Percentiles rank a stretch among this genome's conserved stretches.
Conservation (phyloP, 345 rosid genomes). For the Turnera subulata region DNA sequence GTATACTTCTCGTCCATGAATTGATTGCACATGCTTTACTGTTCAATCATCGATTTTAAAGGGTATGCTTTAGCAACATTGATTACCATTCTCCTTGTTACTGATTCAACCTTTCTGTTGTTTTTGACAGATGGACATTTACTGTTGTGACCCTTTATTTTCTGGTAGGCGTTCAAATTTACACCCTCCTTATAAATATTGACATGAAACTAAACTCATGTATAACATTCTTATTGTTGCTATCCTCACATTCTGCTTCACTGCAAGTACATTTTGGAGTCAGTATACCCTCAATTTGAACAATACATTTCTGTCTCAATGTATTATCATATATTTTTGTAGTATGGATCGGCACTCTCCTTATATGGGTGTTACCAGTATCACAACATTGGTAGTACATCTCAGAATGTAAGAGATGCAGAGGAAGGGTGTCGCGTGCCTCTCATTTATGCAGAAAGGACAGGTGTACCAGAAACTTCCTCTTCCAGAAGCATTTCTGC, state of each 20-base stretch:
- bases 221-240: neutral
- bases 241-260: neutral
- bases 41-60: neutral
- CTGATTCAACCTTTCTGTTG: slow-evolving; percentile 12
- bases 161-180: slow-evolving; percentile 43
- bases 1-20: no score
- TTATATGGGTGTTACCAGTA: slow-evolving; percentile 50
- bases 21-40: no score
- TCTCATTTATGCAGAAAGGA: slow-evolving; percentile 24
- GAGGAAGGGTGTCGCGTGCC: slow-evolving; percentile 43
- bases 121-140: slow-evolving; percentile 57
- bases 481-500: slow-evolving; percentile 23
- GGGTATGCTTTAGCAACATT: neutral
- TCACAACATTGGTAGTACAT: slow-evolving; percentile 21
- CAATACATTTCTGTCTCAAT: no score
- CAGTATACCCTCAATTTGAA: no score
- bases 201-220: neutral
- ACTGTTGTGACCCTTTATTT: slow-evolving; percentile 57
- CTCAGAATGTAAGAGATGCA: slow-evolving; percentile 29
- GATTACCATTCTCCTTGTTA: slow-evolving; percentile 3
- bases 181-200: neutral
- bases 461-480: slow-evolving; percentile 17
- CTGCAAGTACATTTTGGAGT: neutral
- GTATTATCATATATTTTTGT: slow-evolving; percentile 20
- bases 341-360: slow-evolving; percentile 59